These are phyloP conservation scores for Pyrenochaeta sp. DNA, from an alignment of 2,329 filamentous ascomycete genomes.

Conservation along the genomic window DNA sequence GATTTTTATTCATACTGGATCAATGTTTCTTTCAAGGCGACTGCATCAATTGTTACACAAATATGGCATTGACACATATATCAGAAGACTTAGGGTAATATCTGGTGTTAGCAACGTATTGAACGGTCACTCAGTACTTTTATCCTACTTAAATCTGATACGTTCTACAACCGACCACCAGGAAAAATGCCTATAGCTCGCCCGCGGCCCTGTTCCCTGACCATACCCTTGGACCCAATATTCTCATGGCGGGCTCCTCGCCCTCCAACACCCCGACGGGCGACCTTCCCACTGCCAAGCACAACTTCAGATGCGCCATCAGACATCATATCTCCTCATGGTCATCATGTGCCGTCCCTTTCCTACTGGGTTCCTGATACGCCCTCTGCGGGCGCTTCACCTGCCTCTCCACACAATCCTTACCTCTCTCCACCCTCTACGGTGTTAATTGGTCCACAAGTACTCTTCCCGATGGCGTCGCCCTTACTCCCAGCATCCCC, in stretches of 20 bases:
- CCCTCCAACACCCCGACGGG: slow-evolving; percentile 22
- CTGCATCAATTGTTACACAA: no score
- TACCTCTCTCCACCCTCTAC: slow-evolving; percentile 20
- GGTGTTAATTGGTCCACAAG: not conserved
- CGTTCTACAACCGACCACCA: not conserved
- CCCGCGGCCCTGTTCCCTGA: slow-evolving; percentile 20
- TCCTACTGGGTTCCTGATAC: slow-evolving; percentile 30
- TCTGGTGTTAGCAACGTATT: no score
- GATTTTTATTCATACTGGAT: no score
- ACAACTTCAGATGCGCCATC: not conserved
- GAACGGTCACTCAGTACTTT: no score
- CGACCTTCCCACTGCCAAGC: slow-evolving; percentile 12
- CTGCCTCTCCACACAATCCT: slow-evolving; percentile 19
- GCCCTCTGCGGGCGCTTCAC: slow-evolving; percentile 13
- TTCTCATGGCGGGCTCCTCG: slow-evolving; percentile 15
- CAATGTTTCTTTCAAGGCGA: no score
- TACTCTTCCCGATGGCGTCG: slow-evolving; percentile 4
- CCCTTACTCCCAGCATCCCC: slow-evolving; percentile 26
- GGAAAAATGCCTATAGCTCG: slow-evolving; percentile 13
- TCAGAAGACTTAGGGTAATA: no score
- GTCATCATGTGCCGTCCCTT: slow-evolving; percentile 18
- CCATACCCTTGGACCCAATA: slow-evolving; percentile 12
- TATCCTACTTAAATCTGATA: not conserved
- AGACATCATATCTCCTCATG: not conserved
- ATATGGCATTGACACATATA: no score